phyloP scores from a whole-genome alignment of 768 basidiomycete genomes.

The Tylopilus vinaceipallidus region DNA sequence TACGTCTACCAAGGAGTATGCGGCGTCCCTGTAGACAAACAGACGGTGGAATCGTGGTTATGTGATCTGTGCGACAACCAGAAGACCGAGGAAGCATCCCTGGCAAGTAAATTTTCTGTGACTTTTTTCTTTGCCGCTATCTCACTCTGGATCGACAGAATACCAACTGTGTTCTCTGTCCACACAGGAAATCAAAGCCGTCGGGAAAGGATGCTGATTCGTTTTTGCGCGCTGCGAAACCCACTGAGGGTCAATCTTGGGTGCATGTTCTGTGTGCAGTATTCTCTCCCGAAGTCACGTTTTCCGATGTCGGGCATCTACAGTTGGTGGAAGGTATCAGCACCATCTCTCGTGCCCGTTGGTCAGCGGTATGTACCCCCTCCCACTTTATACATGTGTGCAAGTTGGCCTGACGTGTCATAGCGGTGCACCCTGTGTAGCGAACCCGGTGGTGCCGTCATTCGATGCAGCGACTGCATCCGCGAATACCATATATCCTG shows the following conservation, averaged over 20 bases:
- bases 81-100: slow-evolving; percentile 74
- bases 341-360: slow-evolving; percentile 65
- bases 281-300: slow-evolving; percentile 82
- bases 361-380: slow-evolving; percentile 60
- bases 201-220: slow-evolving; percentile 52
- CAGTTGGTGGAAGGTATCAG: slow-evolving; percentile 86
- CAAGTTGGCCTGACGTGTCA: slow-evolving; percentile 9
- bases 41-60: slow-evolving; percentile 68
- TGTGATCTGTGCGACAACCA: slow-evolving; percentile 90
- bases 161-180: slow-evolving; percentile 84
- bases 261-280: slow-evolving; percentile 87
- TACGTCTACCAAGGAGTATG: slow-evolving; percentile 47
- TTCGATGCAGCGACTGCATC: slow-evolving; percentile 81
- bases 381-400: not conserved
- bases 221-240: slow-evolving; percentile 78
- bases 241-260: slow-evolving; percentile 93
- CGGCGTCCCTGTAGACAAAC: slow-evolving; percentile 66
- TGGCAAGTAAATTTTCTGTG: slow-evolving; percentile 46
- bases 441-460: slow-evolving; percentile 69
- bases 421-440: slow-evolving; percentile 80
- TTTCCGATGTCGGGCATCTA: slow-evolving; percentile 70
- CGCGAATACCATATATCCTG: slow-evolving; percentile 86
- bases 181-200: slow-evolving; percentile 40
- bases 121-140: not conserved
- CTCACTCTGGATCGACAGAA: slow-evolving; percentile 45